Base-by-base conservation (phyloP, 2,329 filamentous ascomycete species). In the Colletotrichum sp. region DNA sequence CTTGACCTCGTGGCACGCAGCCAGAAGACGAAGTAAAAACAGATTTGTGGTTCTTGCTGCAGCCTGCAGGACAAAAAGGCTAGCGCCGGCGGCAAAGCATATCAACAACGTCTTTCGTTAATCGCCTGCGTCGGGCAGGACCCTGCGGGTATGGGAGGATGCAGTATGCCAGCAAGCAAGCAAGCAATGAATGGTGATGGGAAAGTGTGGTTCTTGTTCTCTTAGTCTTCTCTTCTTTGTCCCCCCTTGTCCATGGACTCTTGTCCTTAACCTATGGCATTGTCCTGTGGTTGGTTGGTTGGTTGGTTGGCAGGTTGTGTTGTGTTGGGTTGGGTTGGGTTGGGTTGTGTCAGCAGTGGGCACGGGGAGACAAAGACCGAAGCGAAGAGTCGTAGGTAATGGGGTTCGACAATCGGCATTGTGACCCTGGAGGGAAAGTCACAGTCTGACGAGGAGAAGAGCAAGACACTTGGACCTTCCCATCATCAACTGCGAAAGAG, bases 31-130 rank as follows among this genome's bases (percentile, higher is more conserved):
- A 63, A 44, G 18, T 63, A 28, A 28, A 59, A 28, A 26, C 55
- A 59, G 6, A 57, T 18, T 59, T 24, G 55, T 26, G 21, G 26
- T 59, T 59, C 21, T 24, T 59, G 55, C 13, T 59, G 55, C 44
- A 49, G 44, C 44, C 44, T 36, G 55, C 55, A 73, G 49, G 65
- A 30, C 57, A 52, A 18, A 18, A 15, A 60, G 52, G 26, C 65
- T 30, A 71, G 69, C 66, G 67, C 66, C 66, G 39, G 67, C 67
- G 71, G 18, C 66, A 30, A 59, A 64, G 71, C 59, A 49, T 49
- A 49, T 66, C 44, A 70, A 36, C 34, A 49, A 63, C 57, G 36
- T 21, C 28, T 34, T 24, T 24, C 65, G 13, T 39, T 44, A 34
- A 73, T 63, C 24, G 66, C 15, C 44, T 55, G 66, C 18, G 16